Evolutionary conservation across 495 filamentous ascomycete genomes (phyloP), one percentile per base, ranked within the genome.

Genomic region (Penicillium soppii): DNA sequence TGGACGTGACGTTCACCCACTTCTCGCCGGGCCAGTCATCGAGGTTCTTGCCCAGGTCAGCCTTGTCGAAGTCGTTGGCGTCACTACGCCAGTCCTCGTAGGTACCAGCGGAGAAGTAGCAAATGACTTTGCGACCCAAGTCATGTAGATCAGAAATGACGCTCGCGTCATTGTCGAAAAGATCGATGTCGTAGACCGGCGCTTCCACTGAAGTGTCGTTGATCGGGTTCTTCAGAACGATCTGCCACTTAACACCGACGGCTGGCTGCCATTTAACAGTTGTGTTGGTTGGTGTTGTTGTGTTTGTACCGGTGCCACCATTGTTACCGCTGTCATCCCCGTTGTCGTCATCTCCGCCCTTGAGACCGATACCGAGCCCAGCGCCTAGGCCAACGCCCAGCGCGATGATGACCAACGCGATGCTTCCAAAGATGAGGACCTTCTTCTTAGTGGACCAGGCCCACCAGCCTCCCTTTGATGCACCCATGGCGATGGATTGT

Each of bases 31-130:
- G 70, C 86, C 86, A 90, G 13, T 80, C 83, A 23, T 77, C 70
- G 5, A 90, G 61, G 9, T 56, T 54, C 2, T 70, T 65, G 12
- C 82, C 85, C 16, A 81, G 55, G 41, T 87, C 86, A 1, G 62
- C 54, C 0, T 56, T 19, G 1, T 60, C 52, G 67, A 89, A 90
- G 1, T 76, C 32, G 39, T 29, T 42, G 4, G 77, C 65, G 57
- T 90, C 87, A 5, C 71, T 62, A 5, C 85, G 77, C 65, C 73
- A 80, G 49, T 77, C 59, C 66, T 87, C 83, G 50, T 77, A 86
- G 13, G 76, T 81, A 5, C 87, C 87, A 1, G 85, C 87, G 9
- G 78, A 82, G 70, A 88, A 89, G 62, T 89, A 90, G 72, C 87
- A 90, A 49, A 89, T 85, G 21, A 88, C 80, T 38, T 76, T 83